Conservation (phyloP, 768 basidiomycete species). For the Coprinellus micaceus region DNA sequence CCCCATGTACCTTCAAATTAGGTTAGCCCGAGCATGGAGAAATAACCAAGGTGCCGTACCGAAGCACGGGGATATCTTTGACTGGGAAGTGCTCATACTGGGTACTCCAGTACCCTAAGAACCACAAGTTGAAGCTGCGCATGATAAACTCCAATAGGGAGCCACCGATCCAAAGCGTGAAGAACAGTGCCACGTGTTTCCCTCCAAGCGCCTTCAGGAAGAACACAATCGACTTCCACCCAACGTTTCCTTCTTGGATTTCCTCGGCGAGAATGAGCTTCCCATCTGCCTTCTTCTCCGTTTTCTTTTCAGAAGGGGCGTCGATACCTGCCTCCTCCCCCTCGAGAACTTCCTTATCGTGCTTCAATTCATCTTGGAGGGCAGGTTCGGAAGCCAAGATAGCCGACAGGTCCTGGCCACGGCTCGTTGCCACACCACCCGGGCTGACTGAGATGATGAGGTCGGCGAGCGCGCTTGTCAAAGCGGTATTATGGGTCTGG, state of each 20-base stretch:
- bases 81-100: conserved; percentile 37
- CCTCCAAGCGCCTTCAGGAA: conserved; percentile 34
- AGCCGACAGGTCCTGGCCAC: conserved; percentile 47
- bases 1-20: conserved; percentile 41
- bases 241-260: conserved; percentile 52
- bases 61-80: conserved; percentile 30
- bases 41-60: conserved; percentile 27
- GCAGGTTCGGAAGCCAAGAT: conserved; percentile 37
- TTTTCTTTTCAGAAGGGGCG: conserved; percentile 21
- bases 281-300: conserved; percentile 27
- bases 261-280: conserved; percentile 62
- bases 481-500: conserved; percentile 51
- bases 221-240: conserved; percentile 41
- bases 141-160: conserved; percentile 20
- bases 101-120: conserved; percentile 41
- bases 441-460: conserved; percentile 52
- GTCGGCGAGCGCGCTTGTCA: conserved; percentile 50
- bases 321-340: conserved; percentile 23
- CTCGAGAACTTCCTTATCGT: conserved; percentile 21
- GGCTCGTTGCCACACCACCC: conserved; percentile 48
- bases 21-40: background rate
- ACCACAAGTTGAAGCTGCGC: conserved; percentile 33
- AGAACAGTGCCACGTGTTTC: conserved; percentile 29
- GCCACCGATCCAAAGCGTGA: conserved; percentile 19
- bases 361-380: conserved; percentile 23